phyloP scores from a whole-genome alignment of 352 stramenopile genomes.

The Phytopythium helicoides region DNA sequence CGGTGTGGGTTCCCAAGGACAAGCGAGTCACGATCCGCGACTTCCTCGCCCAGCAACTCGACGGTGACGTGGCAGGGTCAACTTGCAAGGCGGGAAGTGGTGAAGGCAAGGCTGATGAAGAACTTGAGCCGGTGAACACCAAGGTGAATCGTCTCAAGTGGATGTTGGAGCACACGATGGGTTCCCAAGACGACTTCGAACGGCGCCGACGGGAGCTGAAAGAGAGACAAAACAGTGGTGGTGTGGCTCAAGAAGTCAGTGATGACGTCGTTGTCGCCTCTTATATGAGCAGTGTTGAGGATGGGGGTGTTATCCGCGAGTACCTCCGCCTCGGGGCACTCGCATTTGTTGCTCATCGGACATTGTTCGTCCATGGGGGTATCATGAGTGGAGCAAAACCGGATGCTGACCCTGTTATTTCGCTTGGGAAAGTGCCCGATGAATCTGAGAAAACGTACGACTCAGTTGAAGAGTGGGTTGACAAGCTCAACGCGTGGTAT shows the following conservation, averaged over 20 bases:
- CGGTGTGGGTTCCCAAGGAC: slow-evolving; percentile 56
- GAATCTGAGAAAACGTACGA: slow-evolving; percentile 24
- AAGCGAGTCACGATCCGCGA: slow-evolving; percentile 51
- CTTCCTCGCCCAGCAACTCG: slow-evolving; percentile 36
- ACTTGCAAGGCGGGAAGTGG: neutral
- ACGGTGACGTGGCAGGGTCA: neutral
- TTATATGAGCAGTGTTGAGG: slow-evolving; percentile 68
- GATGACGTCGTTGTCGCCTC: slow-evolving; percentile 84
- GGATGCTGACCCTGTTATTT: slow-evolving; percentile 13
- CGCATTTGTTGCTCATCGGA: slow-evolving; percentile 76
- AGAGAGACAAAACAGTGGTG: slow-evolving; percentile 8
- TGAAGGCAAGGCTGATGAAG: neutral
- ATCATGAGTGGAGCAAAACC: slow-evolving; percentile 49
- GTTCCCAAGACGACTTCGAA: slow-evolving; percentile 89
- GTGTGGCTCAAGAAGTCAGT: slow-evolving; percentile 20
- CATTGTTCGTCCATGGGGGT: slow-evolving; percentile 93
- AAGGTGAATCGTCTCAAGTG: slow-evolving; percentile 85
- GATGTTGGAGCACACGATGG: slow-evolving; percentile 92
- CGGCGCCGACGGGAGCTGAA: slow-evolving; percentile 76
- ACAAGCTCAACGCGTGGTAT: slow-evolving; percentile 86
- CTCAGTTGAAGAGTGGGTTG: slow-evolving; percentile 51
- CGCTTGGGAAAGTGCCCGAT: slow-evolving; percentile 75
- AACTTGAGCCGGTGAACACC: slow-evolving; percentile 54
- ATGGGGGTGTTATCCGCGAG: slow-evolving; percentile 76
- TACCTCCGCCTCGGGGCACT: slow-evolving; percentile 84